Evolutionary conservation across 495 filamentous ascomycete species (phyloP).

Genomic region (Aspergillus bertholletiae): DNA sequence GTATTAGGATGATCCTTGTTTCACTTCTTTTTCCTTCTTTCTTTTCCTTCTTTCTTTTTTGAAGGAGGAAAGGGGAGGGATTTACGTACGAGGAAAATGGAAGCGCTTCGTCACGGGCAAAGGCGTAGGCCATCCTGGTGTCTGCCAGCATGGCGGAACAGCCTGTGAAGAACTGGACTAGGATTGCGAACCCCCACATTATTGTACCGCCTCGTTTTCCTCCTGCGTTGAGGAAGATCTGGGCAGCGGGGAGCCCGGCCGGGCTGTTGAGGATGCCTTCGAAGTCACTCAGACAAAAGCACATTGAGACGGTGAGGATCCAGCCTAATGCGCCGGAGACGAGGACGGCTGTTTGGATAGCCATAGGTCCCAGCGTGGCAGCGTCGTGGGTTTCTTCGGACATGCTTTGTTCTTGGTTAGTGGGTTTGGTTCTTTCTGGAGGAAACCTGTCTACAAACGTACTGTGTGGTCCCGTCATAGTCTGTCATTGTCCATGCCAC

Average conservation of each 20-base stretch:
- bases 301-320: slow-evolving; percentile 64
- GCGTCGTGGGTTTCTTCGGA: slow-evolving; percentile 73
- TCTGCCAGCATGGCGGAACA: slow-evolving; percentile 69
- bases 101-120: slow-evolving; percentile 65
- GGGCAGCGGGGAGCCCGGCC: slow-evolving; percentile 64
- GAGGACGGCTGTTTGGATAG: slow-evolving; percentile 60
- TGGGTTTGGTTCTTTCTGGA: neutral
- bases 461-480: slow-evolving; percentile 73
- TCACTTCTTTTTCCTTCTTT: slow-evolving; percentile 3
- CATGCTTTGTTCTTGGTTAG: slow-evolving; percentile 43
- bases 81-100: slow-evolving; percentile 57
- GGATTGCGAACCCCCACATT: slow-evolving; percentile 69
- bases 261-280: slow-evolving; percentile 58
- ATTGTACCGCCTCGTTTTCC: slow-evolving; percentile 55
- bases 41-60: no score
- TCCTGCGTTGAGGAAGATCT: slow-evolving; percentile 68
- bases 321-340: slow-evolving; percentile 64
- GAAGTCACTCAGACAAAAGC: slow-evolving; percentile 65
- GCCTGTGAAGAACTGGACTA: slow-evolving; percentile 70
- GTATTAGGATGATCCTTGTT: no score
- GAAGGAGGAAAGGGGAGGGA: no score
- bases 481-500: slow-evolving; percentile 78
- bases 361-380: slow-evolving; percentile 60
- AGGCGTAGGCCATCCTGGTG: slow-evolving; percentile 71
- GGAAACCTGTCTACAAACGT: slow-evolving; percentile 13